Base-by-base conservation (phyloP, 2,329 filamentous ascomycete genomes). In the Clonostachys byssicola region DNA sequence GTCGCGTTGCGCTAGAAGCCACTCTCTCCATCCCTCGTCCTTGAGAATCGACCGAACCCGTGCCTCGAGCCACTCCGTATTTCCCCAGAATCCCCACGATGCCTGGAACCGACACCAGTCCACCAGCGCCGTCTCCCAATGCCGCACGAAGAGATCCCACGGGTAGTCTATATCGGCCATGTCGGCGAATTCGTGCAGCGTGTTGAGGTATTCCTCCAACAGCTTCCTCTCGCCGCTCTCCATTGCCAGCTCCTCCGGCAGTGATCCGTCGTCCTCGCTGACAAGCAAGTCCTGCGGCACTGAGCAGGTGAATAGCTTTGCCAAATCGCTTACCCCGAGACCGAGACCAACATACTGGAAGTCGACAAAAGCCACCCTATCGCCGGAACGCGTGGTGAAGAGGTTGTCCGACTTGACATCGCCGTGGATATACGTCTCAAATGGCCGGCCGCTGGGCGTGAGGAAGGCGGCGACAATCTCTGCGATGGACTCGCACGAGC, bases 371-470 rank as follows among this genome's bases (percentile, higher is more conserved):
- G 80, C 82, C 2, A 83, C 80, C 5, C 65, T 49, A 3, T 75
- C 62, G 1, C 78, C 80, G 0, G 59, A 52, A 0, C 56, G 48
- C 0, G 67, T 80, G 1, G 78, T 80, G 55, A 86, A 86, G 7
- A 87, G 70, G 49, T 88, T 88, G 53, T 86, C 83, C 0, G 79
- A 83, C 60, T 88, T 88, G 45, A 86, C 82, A 48, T 88, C 84
- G 8, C 84, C 84, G 54, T 88, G 84, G 8, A 88, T 78, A 14
- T 80, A 71, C 0, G 82, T 83, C 52, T 85, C 72, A 2, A 71
- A 67, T 0, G 64, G 47, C 13, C 71, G 60, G 8, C 70, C 71
- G 6, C 56, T 60, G 0, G 78, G 77, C 0, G 68, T 70, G 12
- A 84, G 63, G 12, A 79, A 70, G 0, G 61, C 51, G 2, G 81